phyloP scores from a whole-genome alignment of 106 monocot species.

The Dendrobium catenatum region DNA sequence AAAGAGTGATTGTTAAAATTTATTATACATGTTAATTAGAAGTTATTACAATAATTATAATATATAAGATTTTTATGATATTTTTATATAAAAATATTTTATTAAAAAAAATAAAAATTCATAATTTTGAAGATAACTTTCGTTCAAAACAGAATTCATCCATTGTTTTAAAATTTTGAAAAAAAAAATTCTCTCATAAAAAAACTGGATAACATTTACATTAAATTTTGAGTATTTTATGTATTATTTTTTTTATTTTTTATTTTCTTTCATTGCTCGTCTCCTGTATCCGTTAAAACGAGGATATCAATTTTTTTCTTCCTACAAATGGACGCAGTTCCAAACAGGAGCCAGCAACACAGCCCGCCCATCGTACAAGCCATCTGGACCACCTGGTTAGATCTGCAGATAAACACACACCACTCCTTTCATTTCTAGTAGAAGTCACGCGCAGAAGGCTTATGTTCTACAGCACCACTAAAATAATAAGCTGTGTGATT shows the following conservation, averaged over 20 bases:
- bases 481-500: background rate
- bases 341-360: background rate
- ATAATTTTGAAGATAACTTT: no score
- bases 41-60: no score
- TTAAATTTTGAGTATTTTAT: background rate
- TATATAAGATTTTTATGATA: no score
- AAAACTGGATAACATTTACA: background rate
- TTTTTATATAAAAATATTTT: no score
- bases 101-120: no score
- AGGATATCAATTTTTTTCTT: background rate
- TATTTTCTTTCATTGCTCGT: no score
- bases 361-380: background rate
- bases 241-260: background rate
- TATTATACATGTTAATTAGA: no score
- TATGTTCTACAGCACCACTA: background rate
- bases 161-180: background rate
- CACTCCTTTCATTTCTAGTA: background rate
- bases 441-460: background rate
- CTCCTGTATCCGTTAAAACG: background rate
- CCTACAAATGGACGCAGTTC: background rate
- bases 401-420: constrained; percentile 6
- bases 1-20: no score
- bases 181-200: background rate
- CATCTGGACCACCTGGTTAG: background rate
- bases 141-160: background rate